Evolutionary conservation across 2,329 filamentous ascomycete species (phyloP).

Genomic region (Aspergillus oerlinghausenensis): DNA sequence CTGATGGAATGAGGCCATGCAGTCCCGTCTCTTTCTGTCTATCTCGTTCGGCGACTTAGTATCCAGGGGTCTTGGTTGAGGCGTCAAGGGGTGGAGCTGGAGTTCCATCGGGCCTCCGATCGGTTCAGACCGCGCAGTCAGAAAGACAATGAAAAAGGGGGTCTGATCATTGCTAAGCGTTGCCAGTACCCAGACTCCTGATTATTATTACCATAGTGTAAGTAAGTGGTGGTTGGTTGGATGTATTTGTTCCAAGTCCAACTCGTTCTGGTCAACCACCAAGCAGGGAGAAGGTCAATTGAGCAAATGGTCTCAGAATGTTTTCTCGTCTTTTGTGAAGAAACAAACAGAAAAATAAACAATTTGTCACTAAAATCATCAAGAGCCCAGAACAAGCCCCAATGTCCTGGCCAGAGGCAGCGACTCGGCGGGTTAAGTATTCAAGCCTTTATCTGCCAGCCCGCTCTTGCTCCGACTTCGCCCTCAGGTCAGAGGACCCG

Average conservation of each 20-base stretch:
- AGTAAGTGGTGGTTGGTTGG: neutral
- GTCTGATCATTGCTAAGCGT: neutral
- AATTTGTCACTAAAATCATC: neutral
- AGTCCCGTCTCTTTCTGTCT: neutral
- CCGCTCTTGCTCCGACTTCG: slow-evolving; percentile 9
- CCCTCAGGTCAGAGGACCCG: neutral
- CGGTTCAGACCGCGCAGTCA: slow-evolving; percentile 4
- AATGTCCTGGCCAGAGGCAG: slow-evolving; percentile 2
- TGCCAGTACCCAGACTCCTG: neutral
- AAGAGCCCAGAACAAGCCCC: neutral
- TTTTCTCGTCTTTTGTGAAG: neutral
- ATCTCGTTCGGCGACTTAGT: neutral
- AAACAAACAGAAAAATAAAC: neutral
- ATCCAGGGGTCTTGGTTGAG: neutral
- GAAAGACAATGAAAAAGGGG: neutral
- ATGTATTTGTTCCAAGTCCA: neutral
- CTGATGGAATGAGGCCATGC: neutral
- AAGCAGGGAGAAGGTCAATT: neutral
- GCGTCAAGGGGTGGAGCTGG: neutral
- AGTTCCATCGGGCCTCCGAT: slow-evolving; percentile 7
- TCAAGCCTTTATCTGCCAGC: slow-evolving; percentile 9
- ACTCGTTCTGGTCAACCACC: neutral
- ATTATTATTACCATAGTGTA: neutral
- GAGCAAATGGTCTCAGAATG: neutral
- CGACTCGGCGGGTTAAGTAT: slow-evolving; percentile 7